Percentiles rank a stretch among this genome's conserved stretches.
phyloP scores from a whole-genome alignment of 768 basidiomycete genomes.

The Phlebiopsis gigantea region DNA sequence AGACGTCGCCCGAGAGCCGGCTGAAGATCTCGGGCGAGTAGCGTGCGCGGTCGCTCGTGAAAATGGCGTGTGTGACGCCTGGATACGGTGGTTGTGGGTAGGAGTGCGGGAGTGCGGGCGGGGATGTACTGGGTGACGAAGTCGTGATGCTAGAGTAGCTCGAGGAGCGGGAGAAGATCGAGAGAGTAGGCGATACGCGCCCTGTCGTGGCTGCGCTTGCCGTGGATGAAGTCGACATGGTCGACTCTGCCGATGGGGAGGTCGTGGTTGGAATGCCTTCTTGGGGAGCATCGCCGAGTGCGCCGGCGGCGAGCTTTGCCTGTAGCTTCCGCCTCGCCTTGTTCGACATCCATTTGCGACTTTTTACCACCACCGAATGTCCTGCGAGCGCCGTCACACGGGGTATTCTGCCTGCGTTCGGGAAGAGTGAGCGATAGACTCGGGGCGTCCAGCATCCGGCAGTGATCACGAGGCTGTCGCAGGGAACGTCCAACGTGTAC shows the following conservation, averaged over 20 bases:
- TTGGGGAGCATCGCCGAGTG: background rate
- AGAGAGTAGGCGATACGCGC: background rate
- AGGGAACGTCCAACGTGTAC: conserved; percentile 18
- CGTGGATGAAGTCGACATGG: background rate
- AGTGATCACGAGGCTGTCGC: conserved; percentile 29
- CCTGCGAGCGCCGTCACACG: conserved; percentile 26
- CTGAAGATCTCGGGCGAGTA: conserved; percentile 31
- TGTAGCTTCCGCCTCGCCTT: background rate
- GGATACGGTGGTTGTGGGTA: background rate
- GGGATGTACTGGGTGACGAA: background rate
- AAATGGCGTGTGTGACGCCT: conserved; percentile 20
- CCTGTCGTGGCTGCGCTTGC: background rate
- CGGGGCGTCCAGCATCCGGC: conserved; percentile 33
- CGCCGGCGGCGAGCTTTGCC: background rate
- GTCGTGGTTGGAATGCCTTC: background rate
- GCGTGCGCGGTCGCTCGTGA: conserved; percentile 24
- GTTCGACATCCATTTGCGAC: conserved; percentile 19
- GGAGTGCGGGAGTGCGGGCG: background rate
- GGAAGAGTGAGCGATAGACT: conserved; percentile 28
- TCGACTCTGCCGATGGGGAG: background rate
- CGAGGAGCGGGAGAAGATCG: conserved; percentile 2
- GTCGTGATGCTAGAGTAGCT: background rate
- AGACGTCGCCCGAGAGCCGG: conserved; percentile 25
- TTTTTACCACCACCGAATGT: conserved; percentile 23
- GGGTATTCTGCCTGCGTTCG: conserved; percentile 23